These are phyloP conservation scores for Hebeloma cylindrosporum DNA, from an alignment of 768 basidiomycete genomes.

Conservation along the genomic window DNA sequence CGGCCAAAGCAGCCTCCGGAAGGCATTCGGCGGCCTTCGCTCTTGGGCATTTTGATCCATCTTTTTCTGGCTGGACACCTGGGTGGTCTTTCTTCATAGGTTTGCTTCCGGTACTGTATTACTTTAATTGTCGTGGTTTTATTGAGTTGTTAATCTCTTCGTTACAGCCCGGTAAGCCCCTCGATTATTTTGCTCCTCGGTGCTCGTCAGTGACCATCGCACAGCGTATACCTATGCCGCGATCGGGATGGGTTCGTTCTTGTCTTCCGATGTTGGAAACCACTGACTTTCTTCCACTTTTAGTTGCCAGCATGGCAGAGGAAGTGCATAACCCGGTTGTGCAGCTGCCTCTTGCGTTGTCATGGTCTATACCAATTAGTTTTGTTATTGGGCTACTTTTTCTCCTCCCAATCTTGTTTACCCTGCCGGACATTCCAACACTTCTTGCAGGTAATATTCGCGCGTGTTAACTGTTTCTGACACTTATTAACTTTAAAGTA, in stretches of 20 bases:
- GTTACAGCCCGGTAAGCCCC: constrained; percentile 32
- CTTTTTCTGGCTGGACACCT: constrained; percentile 65
- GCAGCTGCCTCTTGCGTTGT: constrained; percentile 56
- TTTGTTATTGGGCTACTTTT: constrained; percentile 51
- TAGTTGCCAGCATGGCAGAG: constrained; percentile 67
- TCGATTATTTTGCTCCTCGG: neutral
- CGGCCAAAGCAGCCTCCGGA: constrained; percentile 55
- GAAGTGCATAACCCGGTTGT: constrained; percentile 59
- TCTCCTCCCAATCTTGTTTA: constrained; percentile 64
- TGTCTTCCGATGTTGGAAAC: neutral
- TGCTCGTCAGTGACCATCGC: neutral
- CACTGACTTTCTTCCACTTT: neutral
- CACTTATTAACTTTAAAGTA: constrained; percentile 31
- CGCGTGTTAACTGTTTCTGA: neutral
- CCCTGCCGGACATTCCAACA: constrained; percentile 55
- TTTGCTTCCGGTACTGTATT: constrained; percentile 48
- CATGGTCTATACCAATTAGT: constrained; percentile 54
- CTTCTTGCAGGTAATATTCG: constrained; percentile 47
- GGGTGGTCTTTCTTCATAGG: constrained; percentile 74
- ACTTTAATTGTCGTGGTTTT: neutral
- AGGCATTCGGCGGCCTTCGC: constrained; percentile 56
- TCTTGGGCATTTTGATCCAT: constrained; percentile 56
- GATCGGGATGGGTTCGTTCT: constrained; percentile 57
- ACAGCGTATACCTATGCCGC: constrained; percentile 55
- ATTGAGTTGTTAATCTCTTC: constrained; percentile 1